Evolutionary conservation across 2,329 filamentous ascomycete genomes (phyloP).

Genomic region (Aaosphaeria arxii): DNA sequence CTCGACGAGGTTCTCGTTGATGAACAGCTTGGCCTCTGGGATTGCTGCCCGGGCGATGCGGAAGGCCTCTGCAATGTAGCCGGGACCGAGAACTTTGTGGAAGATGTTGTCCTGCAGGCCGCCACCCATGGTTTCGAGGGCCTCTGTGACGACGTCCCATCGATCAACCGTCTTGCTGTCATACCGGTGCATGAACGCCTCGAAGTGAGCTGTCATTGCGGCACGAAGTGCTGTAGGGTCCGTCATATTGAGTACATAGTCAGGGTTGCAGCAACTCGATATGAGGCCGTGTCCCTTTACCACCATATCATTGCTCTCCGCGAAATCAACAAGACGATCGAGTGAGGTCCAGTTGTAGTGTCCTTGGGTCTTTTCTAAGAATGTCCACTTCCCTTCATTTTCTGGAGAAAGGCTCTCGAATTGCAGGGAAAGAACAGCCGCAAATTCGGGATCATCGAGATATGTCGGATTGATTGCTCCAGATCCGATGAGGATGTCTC

Average conservation of each 20-base stretch:
- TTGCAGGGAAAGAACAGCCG: conserved; percentile 4
- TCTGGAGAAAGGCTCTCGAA: conserved; percentile 7
- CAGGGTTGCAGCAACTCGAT: conserved; percentile 7
- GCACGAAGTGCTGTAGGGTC: conserved; percentile 2
- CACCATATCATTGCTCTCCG: conserved; percentile 3
- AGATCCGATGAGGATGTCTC: conserved; percentile 3
- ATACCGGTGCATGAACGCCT: conserved; percentile 3
- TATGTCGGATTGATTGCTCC: conserved; percentile 3
- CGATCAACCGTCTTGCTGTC: conserved; percentile 1
- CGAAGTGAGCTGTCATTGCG: conserved; percentile 7
- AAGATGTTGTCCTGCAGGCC: conserved; percentile 2
- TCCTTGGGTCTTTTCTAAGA: conserved; percentile 1
- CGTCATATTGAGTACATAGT: conserved; percentile 5
- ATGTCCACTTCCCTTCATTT: conserved; percentile 6
- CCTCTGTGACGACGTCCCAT: conserved; percentile 7
- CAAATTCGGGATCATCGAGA: conserved; percentile 4
- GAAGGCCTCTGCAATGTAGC: conserved; percentile 3
- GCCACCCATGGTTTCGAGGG: conserved; percentile 3
- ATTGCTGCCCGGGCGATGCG: conserved; percentile 2
- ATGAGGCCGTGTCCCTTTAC: conserved; percentile 8
- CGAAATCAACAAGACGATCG: conserved; percentile 2
- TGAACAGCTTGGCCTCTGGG: conserved; percentile 1
- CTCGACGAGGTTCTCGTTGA: conserved; percentile 3
- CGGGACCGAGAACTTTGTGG: conserved; percentile 1
- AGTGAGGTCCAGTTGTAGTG: conserved; percentile 4